Evolutionary conservation across 805 yeast genomes (phyloP), one percentile per base, ranked within the genome.

Genomic region (Schwanniomyces vanrijiae): DNA sequence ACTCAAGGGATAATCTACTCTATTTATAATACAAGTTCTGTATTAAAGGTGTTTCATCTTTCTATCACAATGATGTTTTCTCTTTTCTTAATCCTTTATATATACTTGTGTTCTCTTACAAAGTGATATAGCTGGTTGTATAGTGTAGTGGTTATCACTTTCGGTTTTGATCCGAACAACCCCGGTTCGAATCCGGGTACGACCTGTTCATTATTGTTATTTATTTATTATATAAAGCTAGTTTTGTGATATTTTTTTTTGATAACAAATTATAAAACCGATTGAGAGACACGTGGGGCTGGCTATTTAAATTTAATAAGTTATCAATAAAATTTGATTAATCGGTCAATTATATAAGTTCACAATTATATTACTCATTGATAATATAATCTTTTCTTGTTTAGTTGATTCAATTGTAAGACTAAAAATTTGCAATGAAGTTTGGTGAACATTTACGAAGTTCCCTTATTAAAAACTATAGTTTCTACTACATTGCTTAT

Each of bases 361-460:
- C 14, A 9, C 18, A 31, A 31, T 4, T 38, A 13, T 18, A n/a
- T 38, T 2, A 7, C 10, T 38, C 19, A 34, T 16, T 18, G 21
- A 8, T 6, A 22, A 7, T 10, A 18, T 37, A 7, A 6, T n/a
- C n/a, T 11, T 20, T 10, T 11, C 9, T 37, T 37, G 26, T 6
- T 37, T 19, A 20, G 20, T 11, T 22, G 18, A 19, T 40, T 19
- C 22, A 16, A 14, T 14, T 20, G 13, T 4, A 20, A 43, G 33
- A 16, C 11, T 16, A 47, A 26, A 10, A 26, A 31, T 2, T 31
- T 16, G 7, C 20, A 19, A 94, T 94, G 97, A 92, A 91, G 78
- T 94, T 94, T 61, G 99, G 99, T 26, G 96, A 91, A 66, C 96
- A 90, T 60, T 78, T 92, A 58, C 84, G 89, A 64, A 84, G 88